Base-by-base conservation (phyloP, 768 basidiomycete genomes). In the Russula dissimulans region DNA sequence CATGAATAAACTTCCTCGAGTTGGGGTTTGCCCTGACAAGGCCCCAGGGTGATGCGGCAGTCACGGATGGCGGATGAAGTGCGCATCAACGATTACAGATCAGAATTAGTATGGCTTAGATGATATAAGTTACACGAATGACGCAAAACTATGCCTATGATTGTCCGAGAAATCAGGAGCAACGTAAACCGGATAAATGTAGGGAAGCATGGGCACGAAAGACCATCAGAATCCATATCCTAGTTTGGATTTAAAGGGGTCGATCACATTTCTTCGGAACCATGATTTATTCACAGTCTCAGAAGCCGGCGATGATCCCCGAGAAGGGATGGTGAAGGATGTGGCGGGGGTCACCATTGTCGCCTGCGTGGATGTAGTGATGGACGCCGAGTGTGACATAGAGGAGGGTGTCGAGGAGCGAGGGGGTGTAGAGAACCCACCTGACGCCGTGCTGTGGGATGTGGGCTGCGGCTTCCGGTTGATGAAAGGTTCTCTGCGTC, bases 381-480 rank as follows among this genome's bases (percentile, higher is more conserved):
- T 22, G 22, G 56, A 47, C 10, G 50, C 22, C 6, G 61, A 42
- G 51, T 47, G 56, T 31, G 61, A 56, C 50, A 47, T 17, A 5
- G 61, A 62, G 10, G 61, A 62, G 6, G 61, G 61, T 45, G 61
- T 62, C 2, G 56, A 57, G 17, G 61, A 48, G 51, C 61, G 61
- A 38, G 60, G 60, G 0, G 61, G 56, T 6, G 56, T 57, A 22
- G 61, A 57, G 10, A 18, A 44, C 14, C 39, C 29, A 10, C 26
- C 47, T 9, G 42, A 46, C 11, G n/a, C 31, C 38, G 50, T 41
- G 29, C 14, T 29, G 14, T 57, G 50, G 22, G 50, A 42, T 14
- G 50, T 22, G 11, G 39, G 32, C 45, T 62, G 61, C n/a, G 61
- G 61, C 50, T 62, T 62, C 45, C 61, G 39, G n/a, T 50, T 52